These are phyloP conservation scores for Picochlorum sp. DNA, from an alignment of 139 green algal species.

Conservation along the genomic window DNA sequence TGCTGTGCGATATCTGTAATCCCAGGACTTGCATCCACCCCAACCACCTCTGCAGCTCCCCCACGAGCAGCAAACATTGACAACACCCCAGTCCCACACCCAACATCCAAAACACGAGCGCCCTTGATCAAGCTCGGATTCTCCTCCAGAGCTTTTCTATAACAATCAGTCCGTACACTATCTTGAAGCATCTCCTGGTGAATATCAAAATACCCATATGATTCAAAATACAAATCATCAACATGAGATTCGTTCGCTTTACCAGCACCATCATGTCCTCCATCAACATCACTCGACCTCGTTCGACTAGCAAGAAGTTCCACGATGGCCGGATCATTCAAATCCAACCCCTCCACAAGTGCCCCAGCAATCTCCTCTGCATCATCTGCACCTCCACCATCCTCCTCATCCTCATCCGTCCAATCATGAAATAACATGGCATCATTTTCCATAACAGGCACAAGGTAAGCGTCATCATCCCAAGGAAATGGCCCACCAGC, in stretches of 20 bases:
- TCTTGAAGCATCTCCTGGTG: conserved; percentile 85
- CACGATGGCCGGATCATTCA: not conserved
- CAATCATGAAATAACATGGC: conserved; percentile 71
- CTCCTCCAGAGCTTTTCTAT: conserved; percentile 61
- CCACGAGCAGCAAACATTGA: conserved; percentile 82
- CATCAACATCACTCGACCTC: not conserved
- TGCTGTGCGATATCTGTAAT: conserved; percentile 54
- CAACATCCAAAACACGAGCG: conserved; percentile 79
- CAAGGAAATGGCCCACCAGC: conserved; percentile 25
- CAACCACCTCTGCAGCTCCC: conserved; percentile 66
- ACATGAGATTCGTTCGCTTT: not conserved
- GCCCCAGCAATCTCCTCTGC: not conserved
- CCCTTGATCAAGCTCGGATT: conserved; percentile 68
- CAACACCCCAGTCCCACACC: conserved; percentile 90
- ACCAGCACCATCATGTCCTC: not conserved
- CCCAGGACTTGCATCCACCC: conserved; percentile 35
- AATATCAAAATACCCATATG: conserved; percentile 83
- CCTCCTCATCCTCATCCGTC: conserved; percentile 22
- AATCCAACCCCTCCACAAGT: conserved; percentile 1
- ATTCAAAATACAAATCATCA: conserved; percentile 71
- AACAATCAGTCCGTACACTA: conserved; percentile 72
- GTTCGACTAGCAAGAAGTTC: not conserved
- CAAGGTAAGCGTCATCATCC: conserved; percentile 52
- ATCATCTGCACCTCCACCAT: not conserved
- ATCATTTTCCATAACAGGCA: conserved; percentile 60